Conservation (phyloP, 805 yeast species). For the Pichia phayaonensis region DNA sequence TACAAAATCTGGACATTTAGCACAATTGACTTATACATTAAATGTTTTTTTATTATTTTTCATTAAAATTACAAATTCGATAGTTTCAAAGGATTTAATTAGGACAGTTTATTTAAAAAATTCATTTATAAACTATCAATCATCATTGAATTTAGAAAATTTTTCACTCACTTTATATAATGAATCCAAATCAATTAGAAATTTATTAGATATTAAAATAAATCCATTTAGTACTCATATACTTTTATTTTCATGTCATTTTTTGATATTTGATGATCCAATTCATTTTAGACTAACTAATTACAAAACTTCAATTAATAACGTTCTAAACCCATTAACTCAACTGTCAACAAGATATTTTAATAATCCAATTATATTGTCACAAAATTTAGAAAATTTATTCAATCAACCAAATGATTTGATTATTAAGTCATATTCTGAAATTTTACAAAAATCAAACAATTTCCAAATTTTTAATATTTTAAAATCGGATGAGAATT, state of each 20-base stretch:
- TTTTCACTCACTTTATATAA: slow-evolving; percentile 1
- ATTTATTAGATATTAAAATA: slow-evolving; percentile 4
- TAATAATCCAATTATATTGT: slow-evolving; percentile 20
- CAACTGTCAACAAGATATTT: slow-evolving; percentile 14
- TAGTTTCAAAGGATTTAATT: slow-evolving; percentile 6
- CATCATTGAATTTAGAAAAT: slow-evolving; percentile 5
- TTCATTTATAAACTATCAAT: slow-evolving; percentile 11
- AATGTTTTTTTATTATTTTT: slow-evolving; percentile 8
- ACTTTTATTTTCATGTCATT: slow-evolving; percentile 17
- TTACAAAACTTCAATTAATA: slow-evolving; percentile 13
- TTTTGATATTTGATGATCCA: slow-evolving; percentile 21
- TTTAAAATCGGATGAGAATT: slow-evolving; percentile 13
- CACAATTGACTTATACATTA: slow-evolving; percentile 5
- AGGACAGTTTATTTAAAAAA: slow-evolving; percentile 6
- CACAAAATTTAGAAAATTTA: slow-evolving; percentile 13
- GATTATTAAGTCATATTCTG: slow-evolving; percentile 11
- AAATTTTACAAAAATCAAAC: slow-evolving; percentile 13
- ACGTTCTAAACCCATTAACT: slow-evolving; percentile 17
- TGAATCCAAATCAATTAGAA: slow-evolving; percentile 8
- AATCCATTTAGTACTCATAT: slow-evolving; percentile 12
- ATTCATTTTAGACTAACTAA: slow-evolving; percentile 17
- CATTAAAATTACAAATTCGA: not conserved
- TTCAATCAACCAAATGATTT: slow-evolving; percentile 10
- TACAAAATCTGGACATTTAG: not conserved
- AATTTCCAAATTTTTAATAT: slow-evolving; percentile 12